These are phyloP conservation scores for Pythium folliculosum DNA, from an alignment of 352 stramenopile genomes.

Conservation along the genomic window DNA sequence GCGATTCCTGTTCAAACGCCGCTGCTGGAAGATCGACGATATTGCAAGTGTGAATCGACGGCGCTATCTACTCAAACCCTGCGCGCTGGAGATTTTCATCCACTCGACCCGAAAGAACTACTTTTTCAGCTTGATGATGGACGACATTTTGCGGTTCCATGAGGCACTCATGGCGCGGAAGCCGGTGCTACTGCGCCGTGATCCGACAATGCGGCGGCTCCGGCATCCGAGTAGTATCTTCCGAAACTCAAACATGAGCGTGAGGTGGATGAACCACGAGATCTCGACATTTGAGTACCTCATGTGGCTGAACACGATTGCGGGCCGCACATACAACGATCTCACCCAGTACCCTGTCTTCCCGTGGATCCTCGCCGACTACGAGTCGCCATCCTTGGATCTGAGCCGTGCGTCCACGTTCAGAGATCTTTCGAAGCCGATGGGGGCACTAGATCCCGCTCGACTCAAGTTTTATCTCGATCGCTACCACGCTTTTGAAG, in stretches of 20 bases:
- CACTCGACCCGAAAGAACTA: constrained; percentile 85
- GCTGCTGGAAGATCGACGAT: constrained; percentile 72
- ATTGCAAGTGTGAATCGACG: constrained; percentile 67
- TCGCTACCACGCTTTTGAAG: constrained; percentile 91
- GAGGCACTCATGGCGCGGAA: constrained; percentile 60
- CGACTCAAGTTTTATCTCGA: constrained; percentile 94
- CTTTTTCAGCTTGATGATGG: constrained; percentile 73
- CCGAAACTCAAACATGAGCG: constrained; percentile 70
- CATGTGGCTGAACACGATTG: constrained; percentile 91
- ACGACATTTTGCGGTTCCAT: constrained; percentile 63
- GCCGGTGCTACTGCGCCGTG: constrained; percentile 62
- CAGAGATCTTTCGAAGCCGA: constrained; percentile 96
- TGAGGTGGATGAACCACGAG: constrained; percentile 78
- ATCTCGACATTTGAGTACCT: constrained; percentile 98
- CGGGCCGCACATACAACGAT: constrained; percentile 90
- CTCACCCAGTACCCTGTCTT: constrained; percentile 97
- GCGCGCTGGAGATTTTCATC: constrained; percentile 81
- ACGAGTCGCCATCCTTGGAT: constrained; percentile 74
- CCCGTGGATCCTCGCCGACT: constrained; percentile 90
- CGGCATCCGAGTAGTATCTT: constrained; percentile 83
- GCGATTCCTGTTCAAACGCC: constrained; percentile 75
- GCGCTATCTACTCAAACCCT: constrained; percentile 82
- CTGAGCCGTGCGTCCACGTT: constrained; percentile 81
- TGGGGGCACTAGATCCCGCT: constrained; percentile 95
- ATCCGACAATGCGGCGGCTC: constrained; percentile 74